Percentiles rank a stretch among this genome's conserved stretches.
phyloP scores from a whole-genome alignment of 2,329 filamentous ascomycete species.

The Monosporascus sp. region DNA sequence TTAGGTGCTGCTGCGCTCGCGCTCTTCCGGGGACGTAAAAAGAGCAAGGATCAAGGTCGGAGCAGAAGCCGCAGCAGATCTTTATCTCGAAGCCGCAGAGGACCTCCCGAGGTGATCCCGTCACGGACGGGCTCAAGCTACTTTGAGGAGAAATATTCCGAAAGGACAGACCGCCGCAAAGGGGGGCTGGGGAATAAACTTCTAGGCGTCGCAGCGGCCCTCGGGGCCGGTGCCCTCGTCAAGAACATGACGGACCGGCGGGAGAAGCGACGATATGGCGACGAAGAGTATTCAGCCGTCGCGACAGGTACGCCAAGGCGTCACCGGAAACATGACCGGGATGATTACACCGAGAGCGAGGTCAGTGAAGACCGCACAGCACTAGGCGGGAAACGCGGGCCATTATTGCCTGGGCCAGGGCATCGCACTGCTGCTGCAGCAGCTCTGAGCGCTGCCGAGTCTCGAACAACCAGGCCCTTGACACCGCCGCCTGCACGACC shows the following conservation, averaged over 20 bases:
- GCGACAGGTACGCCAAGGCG: constrained; percentile 55
- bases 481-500: constrained; percentile 30
- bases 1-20: constrained; percentile 47
- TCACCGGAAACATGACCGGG: constrained; percentile 29
- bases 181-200: constrained; percentile 55
- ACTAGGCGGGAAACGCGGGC: constrained; percentile 21
- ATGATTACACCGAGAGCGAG: constrained; percentile 34
- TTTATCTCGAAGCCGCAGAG: constrained; percentile 29
- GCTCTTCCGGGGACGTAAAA: constrained; percentile 39
- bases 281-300: constrained; percentile 60
- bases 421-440: constrained; percentile 38
- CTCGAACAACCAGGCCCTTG: constrained; percentile 41
- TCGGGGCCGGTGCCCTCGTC: constrained; percentile 58
- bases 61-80: constrained; percentile 33
- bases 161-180: constrained; percentile 34
- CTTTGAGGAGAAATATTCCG: constrained; percentile 59
- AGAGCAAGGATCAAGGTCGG: constrained; percentile 32
- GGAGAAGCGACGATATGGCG: constrained; percentile 37
- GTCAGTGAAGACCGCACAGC: constrained; percentile 40
- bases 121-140: constrained; percentile 54
- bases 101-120: constrained; percentile 42
- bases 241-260: constrained; percentile 53
- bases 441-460: constrained; percentile 40
- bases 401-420: constrained; percentile 40
- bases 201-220: constrained; percentile 52